These are phyloP conservation scores for Talaromyces thailandensis DNA, from an alignment of 495 filamentous ascomycete species.

Conservation along the genomic window DNA sequence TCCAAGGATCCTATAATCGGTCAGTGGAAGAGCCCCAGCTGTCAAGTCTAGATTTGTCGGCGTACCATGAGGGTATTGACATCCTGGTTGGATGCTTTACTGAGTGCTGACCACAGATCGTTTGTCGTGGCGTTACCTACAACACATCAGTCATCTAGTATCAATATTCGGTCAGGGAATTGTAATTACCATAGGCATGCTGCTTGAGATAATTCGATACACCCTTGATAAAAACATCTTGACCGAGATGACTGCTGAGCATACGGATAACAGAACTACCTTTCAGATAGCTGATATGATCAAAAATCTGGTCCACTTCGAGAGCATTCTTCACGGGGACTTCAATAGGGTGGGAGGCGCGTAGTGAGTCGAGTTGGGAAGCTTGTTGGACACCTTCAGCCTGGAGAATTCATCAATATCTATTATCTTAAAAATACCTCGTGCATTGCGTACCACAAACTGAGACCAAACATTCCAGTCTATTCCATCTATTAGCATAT, in stretches of 20 bases:
- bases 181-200: conserved; percentile 57
- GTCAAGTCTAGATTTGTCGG: not conserved
- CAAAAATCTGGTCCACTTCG: conserved; percentile 94
- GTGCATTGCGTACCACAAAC: conserved; percentile 66
- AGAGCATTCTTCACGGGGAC: conserved; percentile 83
- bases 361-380: conserved; percentile 77
- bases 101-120: conserved; percentile 87
- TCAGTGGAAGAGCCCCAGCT: conserved; percentile 8
- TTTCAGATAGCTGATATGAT: conserved; percentile 91
- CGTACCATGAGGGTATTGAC: conserved; percentile 75
- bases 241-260: conserved; percentile 78
- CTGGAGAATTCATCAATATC: conserved; percentile 36
- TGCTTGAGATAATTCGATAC: conserved; percentile 82
- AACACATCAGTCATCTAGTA: not conserved
- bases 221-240: conserved; percentile 77
- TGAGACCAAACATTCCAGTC: conserved; percentile 94
- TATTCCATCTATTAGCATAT: conserved; percentile 14
- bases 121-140: conserved; percentile 83
- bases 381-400: conserved; percentile 87
- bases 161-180: not conserved
- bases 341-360: conserved; percentile 89
- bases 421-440: conserved; percentile 35
- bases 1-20: conserved; percentile 66
- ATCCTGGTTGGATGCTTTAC: conserved; percentile 80
- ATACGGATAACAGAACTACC: conserved; percentile 93